A percentile compares a stretch with the other conserved stretches of the same genome.
Conservation (phyloP, 2,329 filamentous ascomycete genomes). For the Sporothrix sp. region DNA sequence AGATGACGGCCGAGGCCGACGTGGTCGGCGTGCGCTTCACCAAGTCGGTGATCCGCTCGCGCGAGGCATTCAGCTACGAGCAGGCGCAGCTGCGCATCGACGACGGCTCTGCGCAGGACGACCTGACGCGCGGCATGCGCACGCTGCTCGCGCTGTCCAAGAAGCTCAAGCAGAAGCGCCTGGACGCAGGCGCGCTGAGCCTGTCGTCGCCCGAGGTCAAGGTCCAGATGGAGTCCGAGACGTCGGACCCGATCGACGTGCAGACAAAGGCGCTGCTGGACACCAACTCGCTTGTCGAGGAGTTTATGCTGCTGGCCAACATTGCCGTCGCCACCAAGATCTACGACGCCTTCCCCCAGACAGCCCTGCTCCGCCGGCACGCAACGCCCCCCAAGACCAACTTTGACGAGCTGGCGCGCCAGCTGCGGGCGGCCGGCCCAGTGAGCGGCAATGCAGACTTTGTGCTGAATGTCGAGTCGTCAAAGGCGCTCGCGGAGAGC, state of each 20-base stretch:
- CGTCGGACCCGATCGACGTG: conserved; percentile 89
- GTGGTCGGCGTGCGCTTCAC: conserved; percentile 82
- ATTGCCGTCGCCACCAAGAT: conserved; percentile 86
- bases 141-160: conserved; percentile 80
- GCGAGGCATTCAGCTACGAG: conserved; percentile 96
- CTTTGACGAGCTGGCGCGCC: conserved; percentile 87
- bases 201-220: conserved; percentile 97
- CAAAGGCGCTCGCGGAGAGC: conserved; percentile 85
- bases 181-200: conserved; percentile 90
- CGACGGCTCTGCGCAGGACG: conserved; percentile 75
- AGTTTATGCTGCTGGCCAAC: conserved; percentile 99
- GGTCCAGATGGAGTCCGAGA: conserved; percentile 90
- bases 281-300: conserved; percentile 95
- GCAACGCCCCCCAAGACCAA: conserved; percentile 88
- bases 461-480: conserved; percentile 74
- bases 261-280: conserved; percentile 91
- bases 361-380: conserved; percentile 86
- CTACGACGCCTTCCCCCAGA: conserved; percentile 87
- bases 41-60: conserved; percentile 94
- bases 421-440: conserved; percentile 56
- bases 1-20: conserved; percentile 68
- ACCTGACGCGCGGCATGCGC: conserved; percentile 82
- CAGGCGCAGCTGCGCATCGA: conserved; percentile 91
- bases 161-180: conserved; percentile 87
- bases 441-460: conserved; percentile 33